Evolutionary conservation across 1,139 yeast species (phyloP), one percentile per base, ranked within the genome.

Genomic region (Zygosaccharomyces pseudobailii): DNA sequence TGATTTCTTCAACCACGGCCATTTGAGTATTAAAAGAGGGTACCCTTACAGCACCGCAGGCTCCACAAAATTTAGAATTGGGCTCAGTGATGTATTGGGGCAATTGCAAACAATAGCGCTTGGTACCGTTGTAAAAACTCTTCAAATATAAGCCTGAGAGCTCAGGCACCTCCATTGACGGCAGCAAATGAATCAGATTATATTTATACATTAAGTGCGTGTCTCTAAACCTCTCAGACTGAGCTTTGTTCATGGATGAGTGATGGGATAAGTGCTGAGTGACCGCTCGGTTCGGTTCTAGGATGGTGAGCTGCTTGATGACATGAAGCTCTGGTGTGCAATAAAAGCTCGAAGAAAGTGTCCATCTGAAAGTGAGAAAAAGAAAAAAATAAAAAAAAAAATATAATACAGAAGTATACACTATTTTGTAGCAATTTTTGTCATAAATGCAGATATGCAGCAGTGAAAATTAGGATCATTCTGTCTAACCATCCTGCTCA

Each of bases 31-130:
- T 79, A 21, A 73, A 48, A 0, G 80, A 80, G 0, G 82, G 77
- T 1, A 80, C 65, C 42, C 68, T 65, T 3, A 76, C 56, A 4
- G 64, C 55, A 2, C 78, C 76, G 60, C 86, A 80, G 13, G 58
- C 55, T 1, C 62, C 57, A 54, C 86, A 80, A 54, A 71, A 72
- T 53, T 71, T 74, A 1, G 47, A 38, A 3, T 59, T 61, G 10
- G 59, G 41, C 4, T 48, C 61, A 4, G 46, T 45, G 17, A 63
- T 50, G 3, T 42, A 42, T 5, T 55, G 46, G 2, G 68, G 67
- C 17, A 66, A 46, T 9, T 44, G 46, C 5, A 65, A 27, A 28
- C 58, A 55, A 36, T 65, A 61, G 31, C 62, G 55, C 47, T 62
- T 64, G n/a, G 57, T 47, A 5, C 59, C 55, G 41, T 63, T 63